These are phyloP conservation scores for Aspergillus sp. DNA, from an alignment of 2,329 filamentous ascomycete genomes.

Conservation along the genomic window DNA sequence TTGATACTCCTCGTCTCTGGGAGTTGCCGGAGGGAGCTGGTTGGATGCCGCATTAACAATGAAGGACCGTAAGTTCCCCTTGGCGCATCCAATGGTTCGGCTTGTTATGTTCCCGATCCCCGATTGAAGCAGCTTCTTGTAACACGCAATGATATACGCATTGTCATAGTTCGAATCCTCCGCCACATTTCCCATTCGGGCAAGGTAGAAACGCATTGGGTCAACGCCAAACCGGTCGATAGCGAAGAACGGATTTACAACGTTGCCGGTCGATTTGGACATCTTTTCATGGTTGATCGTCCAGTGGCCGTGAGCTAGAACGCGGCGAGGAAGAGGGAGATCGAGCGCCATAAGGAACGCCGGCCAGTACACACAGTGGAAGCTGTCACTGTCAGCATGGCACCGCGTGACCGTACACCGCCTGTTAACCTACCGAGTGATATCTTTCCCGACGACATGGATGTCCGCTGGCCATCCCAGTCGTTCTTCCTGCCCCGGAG, in stretches of 20 bases:
- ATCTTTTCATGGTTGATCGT: conserved; percentile 86
- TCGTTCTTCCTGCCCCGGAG: conserved; percentile 51
- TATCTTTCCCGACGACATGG: conserved; percentile 94
- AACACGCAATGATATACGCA: conserved; percentile 59
- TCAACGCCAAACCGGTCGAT: conserved; percentile 83
- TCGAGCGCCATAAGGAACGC: conserved; percentile 85
- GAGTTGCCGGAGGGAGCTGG: conserved; percentile 18
- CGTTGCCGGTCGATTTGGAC: conserved; percentile 92
- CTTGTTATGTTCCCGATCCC: conserved; percentile 73
- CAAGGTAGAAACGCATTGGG: conserved; percentile 79
- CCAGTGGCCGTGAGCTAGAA: conserved; percentile 92
- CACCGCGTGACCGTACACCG: conserved; percentile 1
- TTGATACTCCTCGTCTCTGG: conserved; percentile 28
- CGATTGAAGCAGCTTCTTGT: conserved; percentile 68
- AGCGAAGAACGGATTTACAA: conserved; percentile 88
- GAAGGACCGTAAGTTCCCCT: conserved; percentile 57
- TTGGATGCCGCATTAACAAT: conserved; percentile 36
- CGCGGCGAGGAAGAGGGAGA: conserved; percentile 64
- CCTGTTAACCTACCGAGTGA: conserved; percentile 52
- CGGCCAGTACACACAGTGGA: conserved; percentile 97
- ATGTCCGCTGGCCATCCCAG: conserved; percentile 83
- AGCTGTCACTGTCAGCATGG: conserved; percentile 36
- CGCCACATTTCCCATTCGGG: conserved; percentile 65
- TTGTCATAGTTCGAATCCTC: conserved; percentile 84
- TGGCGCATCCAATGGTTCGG: conserved; percentile 58